Evolutionary conservation across 23 red algal genomes (phyloP).

Genomic region (Cyanidioschyzon merolae): DNA sequence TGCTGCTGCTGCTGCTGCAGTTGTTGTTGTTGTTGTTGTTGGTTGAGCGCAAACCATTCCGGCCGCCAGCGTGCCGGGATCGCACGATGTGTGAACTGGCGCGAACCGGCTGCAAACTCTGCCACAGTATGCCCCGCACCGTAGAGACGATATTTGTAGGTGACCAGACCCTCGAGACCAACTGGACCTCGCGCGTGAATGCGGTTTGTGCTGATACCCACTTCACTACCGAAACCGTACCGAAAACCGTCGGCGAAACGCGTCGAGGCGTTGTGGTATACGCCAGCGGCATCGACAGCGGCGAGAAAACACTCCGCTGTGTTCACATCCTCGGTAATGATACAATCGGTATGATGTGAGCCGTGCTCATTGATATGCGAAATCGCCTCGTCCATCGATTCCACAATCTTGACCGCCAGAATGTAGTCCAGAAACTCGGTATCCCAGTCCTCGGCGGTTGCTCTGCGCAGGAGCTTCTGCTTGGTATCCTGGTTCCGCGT

Average conservation of each 20-base stretch:
- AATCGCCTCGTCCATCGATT: conserved; percentile 47
- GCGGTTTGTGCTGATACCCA: conserved; percentile 84
- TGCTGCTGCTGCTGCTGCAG: too few species aligned
- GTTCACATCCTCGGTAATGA: conserved; percentile 60
- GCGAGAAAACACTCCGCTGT: conserved; percentile 50
- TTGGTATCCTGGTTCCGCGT: background rate
- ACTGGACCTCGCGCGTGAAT: conserved; percentile 89
- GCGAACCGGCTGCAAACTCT: conserved; percentile 49
- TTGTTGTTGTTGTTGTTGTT: background rate
- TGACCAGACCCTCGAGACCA: conserved; percentile 80
- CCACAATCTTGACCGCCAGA: conserved; percentile 67
- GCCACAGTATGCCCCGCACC: conserved; percentile 69
- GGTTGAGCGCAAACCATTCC: background rate
- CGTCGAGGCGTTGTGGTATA: conserved; percentile 92
- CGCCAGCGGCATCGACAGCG: conserved; percentile 78
- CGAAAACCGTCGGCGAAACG: conserved; percentile 98
- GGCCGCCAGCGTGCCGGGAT: background rate
- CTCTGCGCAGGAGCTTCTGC: background rate
- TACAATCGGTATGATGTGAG: conserved; percentile 81
- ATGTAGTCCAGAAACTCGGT: conserved; percentile 93
- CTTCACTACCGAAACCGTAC: conserved; percentile 92
- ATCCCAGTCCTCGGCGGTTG: conserved; percentile 39
- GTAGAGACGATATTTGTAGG: conserved; percentile 91
- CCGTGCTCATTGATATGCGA: conserved; percentile 84
- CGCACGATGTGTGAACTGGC: conserved; percentile 45